These are phyloP conservation scores for Collybiopsis confluens DNA, from an alignment of 768 basidiomycete genomes.

Conservation along the genomic window DNA sequence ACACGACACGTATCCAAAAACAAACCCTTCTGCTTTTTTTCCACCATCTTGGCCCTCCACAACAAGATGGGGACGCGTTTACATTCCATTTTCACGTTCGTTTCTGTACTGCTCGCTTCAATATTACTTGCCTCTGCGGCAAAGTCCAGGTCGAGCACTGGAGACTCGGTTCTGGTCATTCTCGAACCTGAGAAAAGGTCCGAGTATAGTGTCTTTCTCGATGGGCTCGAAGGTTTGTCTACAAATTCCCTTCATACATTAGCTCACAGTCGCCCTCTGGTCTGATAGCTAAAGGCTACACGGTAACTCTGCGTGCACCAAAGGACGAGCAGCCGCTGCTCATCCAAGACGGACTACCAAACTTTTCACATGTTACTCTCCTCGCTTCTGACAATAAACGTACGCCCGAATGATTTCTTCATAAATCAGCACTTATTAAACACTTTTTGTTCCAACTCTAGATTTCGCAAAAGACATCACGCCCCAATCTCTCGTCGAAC, in stretches of 20 bases:
- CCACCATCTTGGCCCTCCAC: neutral
- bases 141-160: constrained; percentile 72
- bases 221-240: constrained; percentile 63
- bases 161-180: constrained; percentile 79
- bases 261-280: too few relatives aligned
- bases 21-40: neutral
- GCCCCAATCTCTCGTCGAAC: constrained; percentile 73
- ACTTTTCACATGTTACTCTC: constrained; percentile 83
- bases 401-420: constrained; percentile 27
- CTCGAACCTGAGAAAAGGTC: constrained; percentile 69
- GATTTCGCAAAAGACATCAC: constrained; percentile 72
- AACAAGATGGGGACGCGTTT: constrained; percentile 6
- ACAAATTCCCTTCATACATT: neutral
- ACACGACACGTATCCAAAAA: constrained; percentile 11
- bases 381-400: constrained; percentile 86
- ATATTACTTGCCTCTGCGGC: neutral
- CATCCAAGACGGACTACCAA: constrained; percentile 64
- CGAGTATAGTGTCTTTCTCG: constrained; percentile 82
- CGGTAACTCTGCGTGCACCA: constrained; percentile 82
- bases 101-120: neutral
- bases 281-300: constrained; percentile 74
- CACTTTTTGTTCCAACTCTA: constrained; percentile 21
- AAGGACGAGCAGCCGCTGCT: constrained; percentile 67
- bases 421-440: constrained; percentile 3
- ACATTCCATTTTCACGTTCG: neutral